phyloP scores from a whole-genome alignment of 192 early-diverging fungal genomes.

The Funneliformis mosseae region DNA sequence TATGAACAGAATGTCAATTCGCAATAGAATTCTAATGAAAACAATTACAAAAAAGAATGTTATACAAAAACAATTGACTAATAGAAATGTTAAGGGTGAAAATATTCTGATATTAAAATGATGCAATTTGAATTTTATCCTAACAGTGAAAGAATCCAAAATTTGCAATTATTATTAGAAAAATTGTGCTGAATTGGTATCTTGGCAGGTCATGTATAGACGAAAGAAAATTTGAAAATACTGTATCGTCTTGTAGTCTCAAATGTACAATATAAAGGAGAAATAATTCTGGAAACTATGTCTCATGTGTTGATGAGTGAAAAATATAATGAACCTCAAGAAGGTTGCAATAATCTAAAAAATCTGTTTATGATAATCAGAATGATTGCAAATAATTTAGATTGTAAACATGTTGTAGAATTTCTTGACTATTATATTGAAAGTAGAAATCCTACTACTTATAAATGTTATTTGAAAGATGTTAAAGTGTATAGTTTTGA shows the following conservation, averaged over 20 bases:
- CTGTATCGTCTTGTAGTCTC: slow-evolving; percentile 28
- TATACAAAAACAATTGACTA: no score
- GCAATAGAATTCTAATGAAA: not conserved
- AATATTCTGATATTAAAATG: slow-evolving; percentile 16
- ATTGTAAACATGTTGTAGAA: not conserved
- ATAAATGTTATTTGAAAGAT: slow-evolving; percentile 7
- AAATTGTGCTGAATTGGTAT: slow-evolving; percentile 20
- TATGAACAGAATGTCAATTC: slow-evolving; percentile 23
- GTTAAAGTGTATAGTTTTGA: slow-evolving; percentile 29
- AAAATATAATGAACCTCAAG: slow-evolving; percentile 6
- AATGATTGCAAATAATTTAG: slow-evolving; percentile 18
- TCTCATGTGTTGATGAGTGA: slow-evolving; percentile 13
- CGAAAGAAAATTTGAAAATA: slow-evolving; percentile 8
- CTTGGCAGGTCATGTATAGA: slow-evolving; percentile 16
- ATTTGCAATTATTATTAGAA: slow-evolving; percentile 11
- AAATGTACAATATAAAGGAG: slow-evolving; percentile 1
- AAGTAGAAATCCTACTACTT: not conserved
- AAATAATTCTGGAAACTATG: slow-evolving; percentile 11
- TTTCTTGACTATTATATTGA: no score
- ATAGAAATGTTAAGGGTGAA: no score
- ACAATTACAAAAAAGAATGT: no score
- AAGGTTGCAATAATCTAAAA: slow-evolving; percentile 12
- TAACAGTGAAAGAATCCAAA: slow-evolving; percentile 18
- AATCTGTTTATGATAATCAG: not conserved
- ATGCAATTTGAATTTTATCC: not conserved